Evolutionary conservation across 441 rosid species (phyloP).

Genomic region (Populus hybrid): DNA sequence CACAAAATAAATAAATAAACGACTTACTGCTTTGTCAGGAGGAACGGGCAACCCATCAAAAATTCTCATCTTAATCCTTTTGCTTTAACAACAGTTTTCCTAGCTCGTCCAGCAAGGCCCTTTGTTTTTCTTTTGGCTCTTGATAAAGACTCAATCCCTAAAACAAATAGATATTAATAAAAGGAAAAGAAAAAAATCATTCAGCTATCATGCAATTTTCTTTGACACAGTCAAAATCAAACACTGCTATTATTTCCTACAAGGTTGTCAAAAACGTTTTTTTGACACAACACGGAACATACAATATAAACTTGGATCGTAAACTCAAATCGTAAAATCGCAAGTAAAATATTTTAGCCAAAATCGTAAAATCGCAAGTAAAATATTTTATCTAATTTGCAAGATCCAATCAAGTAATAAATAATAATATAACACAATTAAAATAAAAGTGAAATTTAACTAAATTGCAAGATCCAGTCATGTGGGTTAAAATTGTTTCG

Average conservation of each 20-base stretch:
- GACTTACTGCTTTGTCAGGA: constrained; percentile 74
- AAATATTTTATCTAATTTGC: no score
- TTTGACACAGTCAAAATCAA: not conserved
- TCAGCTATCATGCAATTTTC: not conserved
- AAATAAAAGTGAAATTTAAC: no score
- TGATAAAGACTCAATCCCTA: not conserved
- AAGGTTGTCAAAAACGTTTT: no score
- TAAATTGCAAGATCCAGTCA: no score
- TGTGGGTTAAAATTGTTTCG: no score
- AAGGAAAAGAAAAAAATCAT: not conserved
- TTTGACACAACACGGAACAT: no score
- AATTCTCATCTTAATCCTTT: constrained; percentile 54
- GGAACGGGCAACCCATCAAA: constrained; percentile 93
- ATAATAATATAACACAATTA: no score
- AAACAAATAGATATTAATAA: not conserved
- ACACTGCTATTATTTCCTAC: not conserved
- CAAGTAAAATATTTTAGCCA: no score
- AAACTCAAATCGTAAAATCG: no score
- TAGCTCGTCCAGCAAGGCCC: constrained; percentile 33
- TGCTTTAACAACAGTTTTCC: constrained; percentile 24
- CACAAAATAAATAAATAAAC: constrained; percentile 5
- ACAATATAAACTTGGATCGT: no score
- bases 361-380: no score
- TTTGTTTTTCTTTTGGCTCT: constrained; percentile 1
- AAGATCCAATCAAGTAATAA: no score